A percentile compares a stretch with the other conserved stretches of the same genome.
Conservation (phyloP, 345 rosid species). For the Acer yangbiense region DNA sequence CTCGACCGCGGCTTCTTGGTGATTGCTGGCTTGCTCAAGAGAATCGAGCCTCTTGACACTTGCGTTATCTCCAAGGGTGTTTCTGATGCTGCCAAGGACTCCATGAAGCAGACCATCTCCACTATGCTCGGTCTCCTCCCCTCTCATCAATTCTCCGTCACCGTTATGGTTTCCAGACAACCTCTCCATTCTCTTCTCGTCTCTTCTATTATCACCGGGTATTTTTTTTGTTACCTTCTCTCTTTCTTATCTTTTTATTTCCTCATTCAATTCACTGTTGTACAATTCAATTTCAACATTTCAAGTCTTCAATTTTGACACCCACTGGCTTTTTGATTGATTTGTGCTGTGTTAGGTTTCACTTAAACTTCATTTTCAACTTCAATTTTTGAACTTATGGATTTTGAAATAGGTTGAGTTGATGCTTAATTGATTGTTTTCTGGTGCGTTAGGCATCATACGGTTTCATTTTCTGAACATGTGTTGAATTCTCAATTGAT, state of each 20-base stretch:
- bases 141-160: constrained; percentile 72
- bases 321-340: neutral
- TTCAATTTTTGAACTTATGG: neutral
- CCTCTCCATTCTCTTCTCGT: constrained; percentile 73
- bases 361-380: neutral
- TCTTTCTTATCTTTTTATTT: neutral
- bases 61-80: constrained; percentile 76
- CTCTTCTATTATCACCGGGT: constrained; percentile 91
- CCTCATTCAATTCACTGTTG: neutral
- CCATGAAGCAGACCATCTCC: constrained; percentile 92
- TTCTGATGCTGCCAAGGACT: constrained; percentile 84
- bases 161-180: constrained; percentile 53
- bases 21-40: constrained; percentile 73
- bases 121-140: constrained; percentile 94
- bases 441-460: neutral
- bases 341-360: neutral
- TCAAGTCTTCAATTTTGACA: neutral
- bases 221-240: neutral
- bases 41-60: constrained; percentile 79
- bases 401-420: neutral
- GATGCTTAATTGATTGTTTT: neutral
- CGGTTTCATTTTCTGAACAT: neutral
- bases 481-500: too few species aligned
- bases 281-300: neutral
- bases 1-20: constrained; percentile 74